Percentiles rank a stretch among this genome's conserved stretches.
Conservation (phyloP, 2,329 filamentous ascomycete species). For the Apiospora aurea region DNA sequence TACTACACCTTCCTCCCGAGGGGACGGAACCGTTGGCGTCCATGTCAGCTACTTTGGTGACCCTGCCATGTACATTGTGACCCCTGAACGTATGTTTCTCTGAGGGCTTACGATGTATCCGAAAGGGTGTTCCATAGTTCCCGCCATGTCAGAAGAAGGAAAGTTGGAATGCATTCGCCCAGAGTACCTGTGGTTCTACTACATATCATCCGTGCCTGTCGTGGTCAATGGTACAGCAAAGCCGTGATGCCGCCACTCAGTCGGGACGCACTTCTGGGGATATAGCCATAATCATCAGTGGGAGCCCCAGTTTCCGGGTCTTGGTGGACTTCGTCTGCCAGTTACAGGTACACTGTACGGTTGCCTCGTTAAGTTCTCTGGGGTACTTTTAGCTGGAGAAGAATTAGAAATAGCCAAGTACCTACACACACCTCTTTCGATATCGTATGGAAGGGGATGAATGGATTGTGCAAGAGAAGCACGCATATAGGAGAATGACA, state of each 20-base stretch:
- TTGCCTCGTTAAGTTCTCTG: neutral
- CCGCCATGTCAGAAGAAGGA: neutral
- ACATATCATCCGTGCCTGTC: neutral
- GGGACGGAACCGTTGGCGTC: neutral
- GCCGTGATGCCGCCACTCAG: no score
- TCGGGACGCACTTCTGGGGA: neutral
- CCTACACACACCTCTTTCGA: neutral
- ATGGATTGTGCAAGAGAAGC: no score
- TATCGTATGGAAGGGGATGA: neutral
- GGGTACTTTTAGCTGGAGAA: neutral
- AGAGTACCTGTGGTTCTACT: neutral
- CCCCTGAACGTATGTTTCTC: neutral
- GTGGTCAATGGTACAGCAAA: neutral
- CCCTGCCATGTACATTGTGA: neutral
- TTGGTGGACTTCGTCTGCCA: neutral
- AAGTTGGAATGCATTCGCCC: neutral
- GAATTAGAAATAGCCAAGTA: neutral
- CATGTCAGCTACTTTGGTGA: neutral
- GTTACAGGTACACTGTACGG: no score
- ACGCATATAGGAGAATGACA: no score
- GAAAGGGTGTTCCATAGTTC: neutral
- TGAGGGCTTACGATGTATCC: neutral
- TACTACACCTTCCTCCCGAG: neutral
- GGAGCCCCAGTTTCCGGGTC: neutral
- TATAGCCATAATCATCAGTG: neutral